phyloP scores from a whole-genome alignment of 2,329 filamentous ascomycete species.

The Colletotrichum chlorophyti region DNA sequence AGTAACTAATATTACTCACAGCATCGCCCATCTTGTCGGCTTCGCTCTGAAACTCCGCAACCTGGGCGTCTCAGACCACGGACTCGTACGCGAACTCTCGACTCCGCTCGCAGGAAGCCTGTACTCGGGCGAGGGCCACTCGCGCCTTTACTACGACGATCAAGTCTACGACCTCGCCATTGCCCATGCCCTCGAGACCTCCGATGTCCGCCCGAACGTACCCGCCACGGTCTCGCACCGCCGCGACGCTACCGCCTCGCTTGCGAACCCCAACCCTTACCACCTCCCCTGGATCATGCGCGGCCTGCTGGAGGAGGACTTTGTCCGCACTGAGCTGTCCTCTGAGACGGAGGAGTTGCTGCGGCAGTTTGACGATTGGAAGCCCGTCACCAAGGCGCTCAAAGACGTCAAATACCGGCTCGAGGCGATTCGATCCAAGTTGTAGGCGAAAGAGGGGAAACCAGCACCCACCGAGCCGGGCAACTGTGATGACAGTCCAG shows the following conservation, averaged over 20 bases:
- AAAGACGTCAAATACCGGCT: conserved; percentile 96
- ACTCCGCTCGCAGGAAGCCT: conserved; percentile 87
- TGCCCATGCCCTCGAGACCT: conserved; percentile 76
- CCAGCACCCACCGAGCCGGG: no score
- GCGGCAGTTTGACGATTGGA: conserved; percentile 93
- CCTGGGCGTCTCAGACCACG: conserved; percentile 90
- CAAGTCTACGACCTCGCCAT: conserved; percentile 84
- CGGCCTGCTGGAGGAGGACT: conserved; percentile 88
- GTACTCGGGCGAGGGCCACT: conserved; percentile 92
- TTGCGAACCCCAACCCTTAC: conserved; percentile 77
- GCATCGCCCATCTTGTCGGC: conserved; percentile 86
- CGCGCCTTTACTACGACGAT: conserved; percentile 87
- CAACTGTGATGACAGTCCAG: no score
- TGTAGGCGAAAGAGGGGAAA: no score
- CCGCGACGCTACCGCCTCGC: conserved; percentile 30
- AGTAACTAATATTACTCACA: conserved; percentile 35
- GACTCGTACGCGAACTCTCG: conserved; percentile 88
- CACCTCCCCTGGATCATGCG: conserved; percentile 96
- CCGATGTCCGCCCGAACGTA: conserved; percentile 48
- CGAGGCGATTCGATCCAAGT: conserved; percentile 87
- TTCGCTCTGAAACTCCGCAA: conserved; percentile 95
- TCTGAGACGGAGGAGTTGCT: conserved; percentile 81
- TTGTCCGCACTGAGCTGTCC: conserved; percentile 82
- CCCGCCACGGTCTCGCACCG: conserved; percentile 32
- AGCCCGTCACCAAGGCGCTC: conserved; percentile 84